Percentiles rank a stretch among this genome's conserved stretches.
These are phyloP conservation scores for Urochloa ruziziensis DNA, from an alignment of 176 grass and related monocot species.

Conservation along the genomic window DNA sequence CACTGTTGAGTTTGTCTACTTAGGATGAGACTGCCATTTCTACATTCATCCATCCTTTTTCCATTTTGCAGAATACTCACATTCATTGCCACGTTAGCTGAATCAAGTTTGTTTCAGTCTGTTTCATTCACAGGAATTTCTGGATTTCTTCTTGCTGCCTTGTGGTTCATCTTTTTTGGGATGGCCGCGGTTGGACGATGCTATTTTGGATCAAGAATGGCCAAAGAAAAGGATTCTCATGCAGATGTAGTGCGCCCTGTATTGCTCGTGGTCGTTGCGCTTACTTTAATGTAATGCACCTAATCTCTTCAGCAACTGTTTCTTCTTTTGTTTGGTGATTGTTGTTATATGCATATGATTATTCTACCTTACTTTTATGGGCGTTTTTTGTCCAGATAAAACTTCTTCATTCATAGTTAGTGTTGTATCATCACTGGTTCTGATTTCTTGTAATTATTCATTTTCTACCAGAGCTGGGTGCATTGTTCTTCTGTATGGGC, in stretches of 20 bases:
- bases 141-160: slow-evolving; percentile 61
- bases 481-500: slow-evolving; percentile 61
- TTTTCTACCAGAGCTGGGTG: slow-evolving; percentile 58
- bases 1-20: background rate
- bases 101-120: slow-evolving; percentile 65
- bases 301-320: background rate
- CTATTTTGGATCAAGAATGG: slow-evolving; percentile 53
- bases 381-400: background rate
- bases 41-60: background rate
- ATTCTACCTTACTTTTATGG: background rate
- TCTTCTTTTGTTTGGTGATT: background rate
- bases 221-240: slow-evolving; percentile 47
- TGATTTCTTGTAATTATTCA: slow-evolving; percentile 22
- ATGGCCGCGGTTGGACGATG: slow-evolving; percentile 42
- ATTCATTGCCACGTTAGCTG: background rate
- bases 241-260: slow-evolving; percentile 34
- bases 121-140: slow-evolving; percentile 81
- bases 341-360: background rate
- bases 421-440: slow-evolving; percentile 8
- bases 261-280: slow-evolving; percentile 53
- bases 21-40: background rate
- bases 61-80: background rate
- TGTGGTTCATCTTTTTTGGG: slow-evolving; percentile 72
- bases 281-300: slow-evolving; percentile 63
- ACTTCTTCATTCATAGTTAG: background rate